Evolutionary conservation across 1,284 basidiomycete species (phyloP), one percentile per base, ranked within the genome.

Genomic region (Trichosporon sp.): DNA sequence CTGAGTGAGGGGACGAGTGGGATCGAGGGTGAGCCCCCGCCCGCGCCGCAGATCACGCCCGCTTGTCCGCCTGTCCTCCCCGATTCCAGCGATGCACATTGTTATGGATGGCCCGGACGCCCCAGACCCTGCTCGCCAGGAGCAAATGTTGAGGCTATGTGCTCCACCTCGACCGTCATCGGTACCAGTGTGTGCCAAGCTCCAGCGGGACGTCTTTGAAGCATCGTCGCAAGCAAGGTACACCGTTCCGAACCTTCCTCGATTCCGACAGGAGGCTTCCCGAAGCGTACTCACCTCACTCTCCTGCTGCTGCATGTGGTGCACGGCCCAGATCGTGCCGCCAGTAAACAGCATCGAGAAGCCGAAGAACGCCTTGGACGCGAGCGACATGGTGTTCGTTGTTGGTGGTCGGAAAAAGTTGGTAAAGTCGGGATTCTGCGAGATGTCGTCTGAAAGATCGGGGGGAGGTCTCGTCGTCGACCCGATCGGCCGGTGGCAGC

Each of bases 271-370:
- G 26, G 26, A 26, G 26, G 26, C 26, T 26, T 26, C 1, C 26
- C 26, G 26, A 26, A 26, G 16, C 43, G 14, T 16, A 78, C 85
- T 76, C 67, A 95, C 96, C 78, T 94, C 90, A 69, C 91, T 90
- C 82, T 99, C 96, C 78, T 89, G 88, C 59, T 88, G 86, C 83
- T 99, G 96, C 74, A 96, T 88, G 78, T 88, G 92, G 81, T 98
- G 96, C 5, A 99, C 96, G 21, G 90, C 93, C 89, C 91, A 96
- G 78, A 99, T 90, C 5, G 92, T 93, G 38, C 89, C 83, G 1
- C 87, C 87, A 12, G 92, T 90, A 68, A 92, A 82, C 7, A 89
- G 76, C 67, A 93, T 83, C 2, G 94, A 90, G n/a, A 86, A 87
- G 38, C 86, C 84, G 37, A 98, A 87, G 4, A 94, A 93, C 56